Base-by-base conservation (phyloP, 352 stramenopile genomes). In the Globisporangium sylvaticum region DNA sequence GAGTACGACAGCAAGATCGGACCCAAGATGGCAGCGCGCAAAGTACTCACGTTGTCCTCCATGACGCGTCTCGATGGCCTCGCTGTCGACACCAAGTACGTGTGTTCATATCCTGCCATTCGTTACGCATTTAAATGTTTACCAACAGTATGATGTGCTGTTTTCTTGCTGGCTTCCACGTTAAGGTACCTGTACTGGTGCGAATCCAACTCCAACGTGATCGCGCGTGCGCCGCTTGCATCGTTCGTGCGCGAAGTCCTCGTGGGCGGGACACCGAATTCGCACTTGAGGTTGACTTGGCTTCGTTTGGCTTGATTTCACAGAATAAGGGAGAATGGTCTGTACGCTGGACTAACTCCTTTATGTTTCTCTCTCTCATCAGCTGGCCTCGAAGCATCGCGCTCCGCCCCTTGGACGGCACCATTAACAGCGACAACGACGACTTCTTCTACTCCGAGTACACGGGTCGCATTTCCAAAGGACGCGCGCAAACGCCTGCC, bases 101-200 rank as follows among this genome's bases (percentile, higher is more conserved):
- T 55, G 22, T 56, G 18, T 56, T 10, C 20, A 42, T 8, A 22
- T 48, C 39, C 39, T 48, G 54, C 24, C 18, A 54, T 42, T 18
- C 15, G 22, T 22, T 31, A 20, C 22, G 15, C 8, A 42, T 25
- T 24, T 55, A 25, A 27, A n/a, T 46, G 64, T 7, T 50, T 50
- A 20, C 0, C 42, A 50, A 12, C 9, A 48, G 8, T 37, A 37
- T 8, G 9, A 37, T 37, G 31, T 37, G 31, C 15, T 44, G 39
- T 54, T 72, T 22, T 12, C 18, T 63, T 50, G 10, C 65, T 64
- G 2, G 29, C 24, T 65, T 48, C 34, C 37, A 9, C 57, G 32
- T 58, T 71, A 29, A 88, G 79, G 58, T 88, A 78, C 61, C 14
- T 89, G 3, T 93, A 91, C 65, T 93, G 84, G 84, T 83, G 74